phyloP scores from a whole-genome alignment of 2,329 filamentous ascomycete species.

The Scleromitrula shiraiana region DNA sequence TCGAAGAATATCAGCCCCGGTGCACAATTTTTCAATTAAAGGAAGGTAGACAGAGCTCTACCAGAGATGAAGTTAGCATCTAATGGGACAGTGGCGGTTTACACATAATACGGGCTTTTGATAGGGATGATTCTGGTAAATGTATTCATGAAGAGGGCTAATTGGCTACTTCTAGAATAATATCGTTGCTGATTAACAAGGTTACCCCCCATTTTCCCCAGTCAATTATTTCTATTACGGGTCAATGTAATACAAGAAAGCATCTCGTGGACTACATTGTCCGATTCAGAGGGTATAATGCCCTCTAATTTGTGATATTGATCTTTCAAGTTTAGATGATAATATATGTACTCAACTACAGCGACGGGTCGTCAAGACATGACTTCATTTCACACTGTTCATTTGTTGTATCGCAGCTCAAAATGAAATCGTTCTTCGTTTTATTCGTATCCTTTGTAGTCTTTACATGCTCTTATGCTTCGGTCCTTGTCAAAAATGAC shows the following conservation, averaged over 20 bases:
- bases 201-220: background rate
- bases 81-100: no score
- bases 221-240: background rate
- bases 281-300: background rate
- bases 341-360: background rate
- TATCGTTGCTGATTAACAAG: background rate
- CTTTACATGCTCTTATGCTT: background rate
- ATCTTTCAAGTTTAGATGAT: background rate
- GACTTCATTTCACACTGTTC: no score
- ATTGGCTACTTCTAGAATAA: background rate
- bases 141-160: background rate
- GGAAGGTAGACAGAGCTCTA: background rate
- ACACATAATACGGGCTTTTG: no score
- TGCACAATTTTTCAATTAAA: background rate
- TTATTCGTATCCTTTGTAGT: background rate
- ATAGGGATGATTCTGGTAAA: no score
- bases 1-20: background rate
- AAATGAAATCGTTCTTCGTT: conserved; percentile 2
- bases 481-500: conserved; percentile 6
- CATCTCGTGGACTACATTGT: conserved; percentile 1
- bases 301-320: background rate
- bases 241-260: background rate
- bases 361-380: background rate
- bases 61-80: no score
- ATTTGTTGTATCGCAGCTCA: no score